Evolutionary conservation across 2,329 filamentous ascomycete species (phyloP), one percentile per base, ranked within the genome.

Genomic region (Didymella exigua): DNA sequence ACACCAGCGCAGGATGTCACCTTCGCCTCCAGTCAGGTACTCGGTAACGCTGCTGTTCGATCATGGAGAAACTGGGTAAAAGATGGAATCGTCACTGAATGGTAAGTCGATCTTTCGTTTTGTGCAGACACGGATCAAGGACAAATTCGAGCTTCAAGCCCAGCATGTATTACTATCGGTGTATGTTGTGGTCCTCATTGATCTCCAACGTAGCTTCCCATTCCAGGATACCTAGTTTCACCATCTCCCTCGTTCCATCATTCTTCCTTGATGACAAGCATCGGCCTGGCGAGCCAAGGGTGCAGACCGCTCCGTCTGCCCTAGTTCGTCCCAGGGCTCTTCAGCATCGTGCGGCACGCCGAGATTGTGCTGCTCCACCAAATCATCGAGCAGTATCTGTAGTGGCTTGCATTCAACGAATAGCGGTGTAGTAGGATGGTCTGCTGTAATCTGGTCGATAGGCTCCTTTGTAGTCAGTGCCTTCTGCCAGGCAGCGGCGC

Each of bases 401-500:
- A 44, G 40, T 13, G 36, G 23, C 33, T 38, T 24, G 4, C 40
- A 29, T n/a, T 37, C 13, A 9, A 23, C 1, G 8, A 44, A 36
- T 7, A 37, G 9, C 2, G 5, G 6, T 6, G 13, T 13, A 2
- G 38, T 37, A 2, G 23, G 38, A 24, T 50, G 23, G 2, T 21
- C 24, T 3, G 4, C 16, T 6, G 47, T 52, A 11, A 62, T 23
- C 21, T 59, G 26, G 41, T 63, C 59, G 26, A 65, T 60, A 0
- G 36, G 24, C 3, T 42, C 33, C 2, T 58, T 57, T 0, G 24
- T 4, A 2, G 47, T 42, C 21, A 66, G 51, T 36, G 49, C 49
- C 21, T 58, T 21, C 10, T 65, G 43, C 10, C 60, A 34, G n/a
- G 49, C 48, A 5, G 36, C 36, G 2, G 62, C 60, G 8, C 40